Conservation (phyloP, 2,329 filamentous ascomycete genomes). For the Penicillium sp. region DNA sequence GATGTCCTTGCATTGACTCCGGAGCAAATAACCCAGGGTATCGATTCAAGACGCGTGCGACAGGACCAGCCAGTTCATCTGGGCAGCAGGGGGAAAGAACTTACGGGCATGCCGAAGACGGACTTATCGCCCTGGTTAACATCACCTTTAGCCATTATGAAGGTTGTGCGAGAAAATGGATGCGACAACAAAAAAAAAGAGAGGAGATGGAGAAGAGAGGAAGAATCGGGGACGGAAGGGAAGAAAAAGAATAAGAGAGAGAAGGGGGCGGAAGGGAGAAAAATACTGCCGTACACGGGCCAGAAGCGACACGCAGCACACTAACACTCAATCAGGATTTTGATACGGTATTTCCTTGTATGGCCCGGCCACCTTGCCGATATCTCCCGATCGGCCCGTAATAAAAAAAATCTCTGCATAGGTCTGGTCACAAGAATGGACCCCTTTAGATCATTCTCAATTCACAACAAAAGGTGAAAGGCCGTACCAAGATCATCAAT, state of each 20-base stretch:
- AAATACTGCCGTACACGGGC: constrained; percentile 42
- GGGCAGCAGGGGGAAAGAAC: constrained; percentile 22
- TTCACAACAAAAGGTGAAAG: not conserved
- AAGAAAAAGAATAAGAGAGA: constrained; percentile 47
- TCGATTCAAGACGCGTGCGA: not conserved
- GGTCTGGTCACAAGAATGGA: not conserved
- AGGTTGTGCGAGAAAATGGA: constrained; percentile 42
- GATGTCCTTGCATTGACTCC: not conserved
- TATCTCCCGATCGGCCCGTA: constrained; percentile 37
- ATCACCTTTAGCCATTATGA: constrained; percentile 50
- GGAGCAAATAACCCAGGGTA: not conserved
- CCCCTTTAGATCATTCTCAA: not conserved
- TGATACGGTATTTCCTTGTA: constrained; percentile 14
- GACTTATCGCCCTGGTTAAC: constrained; percentile 54
- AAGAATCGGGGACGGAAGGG: constrained; percentile 39
- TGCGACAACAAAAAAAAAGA: constrained; percentile 40
- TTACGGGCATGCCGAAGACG: constrained; percentile 55
- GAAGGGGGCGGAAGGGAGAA: constrained; percentile 35
- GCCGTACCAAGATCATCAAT: not conserved
- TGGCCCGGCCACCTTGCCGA: constrained; percentile 28
- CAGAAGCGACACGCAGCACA: constrained; percentile 35
- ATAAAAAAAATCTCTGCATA: constrained; percentile 16
- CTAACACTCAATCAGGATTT: constrained; percentile 29
- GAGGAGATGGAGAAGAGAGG: constrained; percentile 38
- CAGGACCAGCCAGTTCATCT: constrained; percentile 6